Conservation (phyloP, 2,329 filamentous ascomycete species). For the Monosporascus ibericus region DNA sequence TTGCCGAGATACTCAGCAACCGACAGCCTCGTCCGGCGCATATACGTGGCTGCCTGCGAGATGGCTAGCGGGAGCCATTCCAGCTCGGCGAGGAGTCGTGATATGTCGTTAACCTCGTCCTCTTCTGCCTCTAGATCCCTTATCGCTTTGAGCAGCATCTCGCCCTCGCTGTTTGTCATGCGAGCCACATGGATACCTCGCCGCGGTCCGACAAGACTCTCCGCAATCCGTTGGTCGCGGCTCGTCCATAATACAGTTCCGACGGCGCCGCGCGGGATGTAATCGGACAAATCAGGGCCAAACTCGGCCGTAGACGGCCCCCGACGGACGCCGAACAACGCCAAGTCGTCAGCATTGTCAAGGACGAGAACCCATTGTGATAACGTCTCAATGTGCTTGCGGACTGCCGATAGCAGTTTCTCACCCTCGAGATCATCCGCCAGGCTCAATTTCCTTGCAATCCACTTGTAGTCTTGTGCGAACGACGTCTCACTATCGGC, state of each 20-base stretch:
- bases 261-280: slow-evolving; percentile 16
- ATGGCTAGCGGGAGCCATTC: slow-evolving; percentile 26
- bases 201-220: slow-evolving; percentile 16
- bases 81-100: slow-evolving; percentile 16
- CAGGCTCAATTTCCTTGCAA: slow-evolving; percentile 1
- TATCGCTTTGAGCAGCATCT: slow-evolving; percentile 7
- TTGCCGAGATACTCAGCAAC: slow-evolving; percentile 19
- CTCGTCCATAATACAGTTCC: slow-evolving; percentile 29
- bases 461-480: slow-evolving; percentile 1
- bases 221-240: slow-evolving; percentile 20
- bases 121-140: neutral
- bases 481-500: slow-evolving; percentile 3
- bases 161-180: slow-evolving; percentile 15
- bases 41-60: slow-evolving; percentile 26
- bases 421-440: neutral
- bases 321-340: slow-evolving; percentile 18
- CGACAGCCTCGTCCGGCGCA: slow-evolving; percentile 19
- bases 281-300: slow-evolving; percentile 8
- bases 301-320: neutral
- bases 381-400: slow-evolving; percentile 10
- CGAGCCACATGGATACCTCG: slow-evolving; percentile 18
- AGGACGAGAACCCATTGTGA: slow-evolving; percentile 25
- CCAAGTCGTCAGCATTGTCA: slow-evolving; percentile 28
- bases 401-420: slow-evolving; percentile 6
- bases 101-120: slow-evolving; percentile 2